Conservation (phyloP, 2,329 filamentous ascomycete species). For the Pezicula rhizophila region DNA sequence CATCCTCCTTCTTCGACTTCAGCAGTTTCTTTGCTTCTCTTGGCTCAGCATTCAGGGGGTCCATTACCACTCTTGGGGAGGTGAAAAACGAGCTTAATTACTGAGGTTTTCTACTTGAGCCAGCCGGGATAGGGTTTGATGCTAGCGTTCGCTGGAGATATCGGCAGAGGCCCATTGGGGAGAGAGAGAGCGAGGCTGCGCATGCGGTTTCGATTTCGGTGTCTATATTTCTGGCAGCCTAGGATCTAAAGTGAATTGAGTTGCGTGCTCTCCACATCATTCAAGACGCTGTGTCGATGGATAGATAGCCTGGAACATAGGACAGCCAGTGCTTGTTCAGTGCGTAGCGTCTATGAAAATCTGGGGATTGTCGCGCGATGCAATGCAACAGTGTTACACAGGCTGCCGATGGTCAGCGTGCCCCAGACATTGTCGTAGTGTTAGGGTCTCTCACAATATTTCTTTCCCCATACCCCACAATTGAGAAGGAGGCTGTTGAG, state of each 20-base stretch:
- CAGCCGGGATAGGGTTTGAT: not conserved
- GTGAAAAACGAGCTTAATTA: not conserved
- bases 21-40: not conserved
- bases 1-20: slow-evolving; percentile 7
- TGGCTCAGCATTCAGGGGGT: not conserved
- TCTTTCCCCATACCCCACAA: slow-evolving; percentile 4
- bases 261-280: too few relatives aligned
- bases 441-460: not conserved
- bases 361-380: too few relatives aligned
- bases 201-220: not conserved
- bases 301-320: too few relatives aligned
- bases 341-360: too few relatives aligned
- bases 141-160: not conserved
- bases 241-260: too few relatives aligned
- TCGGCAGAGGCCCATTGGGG: slow-evolving; percentile 1
- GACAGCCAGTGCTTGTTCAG: too few relatives aligned
- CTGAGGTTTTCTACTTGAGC: not conserved
- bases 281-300: too few relatives aligned
- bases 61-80: not conserved
- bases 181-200: not conserved
- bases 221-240: too few relatives aligned
- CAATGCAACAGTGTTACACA: not conserved
- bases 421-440: not conserved
- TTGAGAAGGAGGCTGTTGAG: not conserved
- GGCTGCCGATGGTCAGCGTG: not conserved